These are phyloP conservation scores for Populus davidiana DNA, from an alignment of 345 rosid genomes.

Conservation along the genomic window DNA sequence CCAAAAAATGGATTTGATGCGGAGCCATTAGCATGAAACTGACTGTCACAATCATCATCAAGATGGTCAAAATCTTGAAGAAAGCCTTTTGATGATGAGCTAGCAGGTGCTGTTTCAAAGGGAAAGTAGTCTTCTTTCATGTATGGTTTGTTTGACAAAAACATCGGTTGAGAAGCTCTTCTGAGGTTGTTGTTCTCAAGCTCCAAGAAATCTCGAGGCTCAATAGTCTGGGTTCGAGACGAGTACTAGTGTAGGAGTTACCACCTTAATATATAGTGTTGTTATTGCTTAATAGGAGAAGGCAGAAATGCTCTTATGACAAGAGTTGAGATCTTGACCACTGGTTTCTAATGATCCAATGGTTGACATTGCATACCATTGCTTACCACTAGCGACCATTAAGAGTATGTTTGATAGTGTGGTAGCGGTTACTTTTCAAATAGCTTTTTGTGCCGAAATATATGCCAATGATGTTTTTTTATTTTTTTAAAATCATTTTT, in stretches of 20 bases:
- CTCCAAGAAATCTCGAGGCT: neutral
- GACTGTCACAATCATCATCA: slow-evolving; percentile 24
- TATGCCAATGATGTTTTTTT: too few relatives aligned
- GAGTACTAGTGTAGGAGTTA: neutral
- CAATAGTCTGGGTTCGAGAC: neutral
- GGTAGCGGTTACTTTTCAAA: too few relatives aligned
- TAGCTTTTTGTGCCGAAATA: too few relatives aligned
- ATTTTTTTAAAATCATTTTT: too few relatives aligned
- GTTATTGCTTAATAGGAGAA: slow-evolving; percentile 6
- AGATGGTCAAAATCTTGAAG: slow-evolving; percentile 59
- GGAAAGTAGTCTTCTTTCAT: slow-evolving; percentile 36
- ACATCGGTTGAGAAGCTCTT: slow-evolving; percentile 3
- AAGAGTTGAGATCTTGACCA: slow-evolving; percentile 6
- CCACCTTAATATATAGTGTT: neutral
- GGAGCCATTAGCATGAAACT: slow-evolving; percentile 38
- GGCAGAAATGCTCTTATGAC: neutral
- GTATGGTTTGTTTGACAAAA: slow-evolving; percentile 1
- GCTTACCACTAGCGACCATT: slow-evolving; percentile 5
- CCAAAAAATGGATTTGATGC: slow-evolving; percentile 44
- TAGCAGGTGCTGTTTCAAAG: slow-evolving; percentile 22
- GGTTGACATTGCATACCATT: slow-evolving; percentile 3
- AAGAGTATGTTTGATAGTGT: too few relatives aligned
- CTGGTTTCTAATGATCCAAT: slow-evolving; percentile 10
- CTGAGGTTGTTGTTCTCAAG: neutral
- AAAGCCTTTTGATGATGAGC: slow-evolving; percentile 28